Base-by-base conservation (phyloP, 1,284 basidiomycete genomes). In the Microbotryum saponariae region DNA sequence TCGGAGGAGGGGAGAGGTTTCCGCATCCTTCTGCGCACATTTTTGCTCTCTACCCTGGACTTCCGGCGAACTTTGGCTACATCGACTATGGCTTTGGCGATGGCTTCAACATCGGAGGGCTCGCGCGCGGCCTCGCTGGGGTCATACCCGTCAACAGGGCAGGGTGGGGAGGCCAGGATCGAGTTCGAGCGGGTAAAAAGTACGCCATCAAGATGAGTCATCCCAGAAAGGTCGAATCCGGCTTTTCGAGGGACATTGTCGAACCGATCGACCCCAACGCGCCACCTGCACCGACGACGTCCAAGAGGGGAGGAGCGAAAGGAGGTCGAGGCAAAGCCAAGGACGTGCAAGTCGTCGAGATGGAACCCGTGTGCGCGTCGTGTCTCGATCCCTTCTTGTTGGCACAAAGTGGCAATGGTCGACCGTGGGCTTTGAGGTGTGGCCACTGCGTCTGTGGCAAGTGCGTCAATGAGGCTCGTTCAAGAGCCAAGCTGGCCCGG, bases 371-470 rank as follows among this genome's bases (percentile, higher is more conserved):
- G 4, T 68, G 67, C 46, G 61, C 67, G 5, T 44, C 47, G 16
- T 68, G 67, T 53, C 27, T 64, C 45, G 59, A 60, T 8, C 51
- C 60, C 25, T 51, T 68, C 18, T 25, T 48, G 16, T 45, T 68
- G 16, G 62, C 44, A 48, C 60, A 27, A 56, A 47, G 12, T 37
- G 62, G 53, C 37, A 31, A 27, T 23, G 44, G 21, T 55, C 60
- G 56, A 49, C 56, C 27, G 53, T 62, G 46, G 58, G 67, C 53
- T 9, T 42, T 68, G 1, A 4, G 25, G 29, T 68, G 67, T 31
- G 67, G 67, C 9, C 67, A 68, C 37, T 64, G 59, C 31, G 58
- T 68, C 27, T 68, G 67, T 51, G 64, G 62, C 12, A 42, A 44
- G 27, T 68, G 67, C 23, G 29, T 68, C 14, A 46, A 37, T 9